Evolutionary conservation across 2,329 filamentous ascomycete species (phyloP).

Genomic region (Pseudopyrenochaeta lycopersici): DNA sequence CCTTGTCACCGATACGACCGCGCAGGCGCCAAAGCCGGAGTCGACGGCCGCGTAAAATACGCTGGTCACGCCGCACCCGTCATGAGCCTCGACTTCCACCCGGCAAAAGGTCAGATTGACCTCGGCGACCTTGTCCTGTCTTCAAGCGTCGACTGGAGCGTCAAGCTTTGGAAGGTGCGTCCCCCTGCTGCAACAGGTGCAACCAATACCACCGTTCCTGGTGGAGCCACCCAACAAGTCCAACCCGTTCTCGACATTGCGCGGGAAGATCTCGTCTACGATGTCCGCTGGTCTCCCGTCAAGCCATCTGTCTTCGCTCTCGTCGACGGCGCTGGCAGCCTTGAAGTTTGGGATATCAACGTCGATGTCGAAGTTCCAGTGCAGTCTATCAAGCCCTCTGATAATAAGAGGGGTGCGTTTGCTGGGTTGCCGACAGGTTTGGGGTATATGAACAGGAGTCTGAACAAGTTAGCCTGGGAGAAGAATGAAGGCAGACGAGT

Average conservation of each 20-base stretch:
- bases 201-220: slow-evolving; percentile 52
- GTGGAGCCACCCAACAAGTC: slow-evolving; percentile 60
- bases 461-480: slow-evolving; percentile 97
- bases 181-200: slow-evolving; percentile 74
- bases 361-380: slow-evolving; percentile 92
- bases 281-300: slow-evolving; percentile 92
- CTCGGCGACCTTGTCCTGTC: slow-evolving; percentile 92
- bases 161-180: slow-evolving; percentile 95
- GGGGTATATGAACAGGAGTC: slow-evolving; percentile 79
- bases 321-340: slow-evolving; percentile 88
- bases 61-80: slow-evolving; percentile 91
- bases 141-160: slow-evolving; percentile 95
- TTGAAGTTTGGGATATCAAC: slow-evolving; percentile 96
- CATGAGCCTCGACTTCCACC: slow-evolving; percentile 96
- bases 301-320: slow-evolving; percentile 94
- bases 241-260: slow-evolving; percentile 86
- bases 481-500: slow-evolving; percentile 84
- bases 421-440: slow-evolving; percentile 49
- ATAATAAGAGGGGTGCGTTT: slow-evolving; percentile 47
- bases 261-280: slow-evolving; percentile 96
- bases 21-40: slow-evolving; percentile 94
- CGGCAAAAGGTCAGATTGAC: slow-evolving; percentile 89
- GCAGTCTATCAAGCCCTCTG: slow-evolving; percentile 78
- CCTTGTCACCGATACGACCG: slow-evolving; percentile 97
- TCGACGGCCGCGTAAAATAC: slow-evolving; percentile 89